phyloP scores from a whole-genome alignment of 805 yeast species.

The Metschnikowia bowlesiae region DNA sequence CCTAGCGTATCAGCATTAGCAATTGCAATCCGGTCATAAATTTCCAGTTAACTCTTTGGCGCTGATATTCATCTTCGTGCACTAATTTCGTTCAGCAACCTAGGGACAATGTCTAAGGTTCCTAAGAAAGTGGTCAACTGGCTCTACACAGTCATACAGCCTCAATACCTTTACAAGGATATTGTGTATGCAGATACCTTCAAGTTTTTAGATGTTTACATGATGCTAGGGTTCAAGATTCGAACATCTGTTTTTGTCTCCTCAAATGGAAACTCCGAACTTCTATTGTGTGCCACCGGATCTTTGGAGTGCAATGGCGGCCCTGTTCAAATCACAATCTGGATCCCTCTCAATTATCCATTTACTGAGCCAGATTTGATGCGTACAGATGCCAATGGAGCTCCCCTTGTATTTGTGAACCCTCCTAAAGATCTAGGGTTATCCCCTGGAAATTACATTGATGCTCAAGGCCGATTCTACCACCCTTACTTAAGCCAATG shows the following conservation, averaged over 20 bases:
- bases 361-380: slow-evolving; percentile 11
- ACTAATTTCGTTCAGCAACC: background rate
- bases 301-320: slow-evolving; percentile 29
- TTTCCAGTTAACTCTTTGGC: no score
- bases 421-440: slow-evolving; percentile 47
- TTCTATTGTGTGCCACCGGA: slow-evolving; percentile 66
- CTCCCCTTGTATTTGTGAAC: slow-evolving; percentile 64
- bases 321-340: slow-evolving; percentile 54
- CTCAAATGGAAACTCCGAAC: slow-evolving; percentile 51
- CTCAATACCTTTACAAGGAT: slow-evolving; percentile 57
- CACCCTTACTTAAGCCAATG: slow-evolving; percentile 66
- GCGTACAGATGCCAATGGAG: slow-evolving; percentile 22
- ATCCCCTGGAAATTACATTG: slow-evolving; percentile 62
- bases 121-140: slow-evolving; percentile 35
- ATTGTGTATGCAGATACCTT: slow-evolving; percentile 60
- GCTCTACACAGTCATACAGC: slow-evolving; percentile 38
- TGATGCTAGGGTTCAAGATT: slow-evolving; percentile 50
- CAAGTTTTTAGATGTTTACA: slow-evolving; percentile 45
- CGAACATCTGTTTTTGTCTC: slow-evolving; percentile 56
- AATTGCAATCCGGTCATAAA: background rate
- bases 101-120: slow-evolving; percentile 19
- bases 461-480: slow-evolving; percentile 65
- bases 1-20: background rate
- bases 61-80: no score
- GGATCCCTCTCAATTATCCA: slow-evolving; percentile 78